A percentile compares a stretch with the other conserved stretches of the same genome.
phyloP scores from a whole-genome alignment of 2,329 filamentous ascomycete genomes.

The Alternaria infectoria region DNA sequence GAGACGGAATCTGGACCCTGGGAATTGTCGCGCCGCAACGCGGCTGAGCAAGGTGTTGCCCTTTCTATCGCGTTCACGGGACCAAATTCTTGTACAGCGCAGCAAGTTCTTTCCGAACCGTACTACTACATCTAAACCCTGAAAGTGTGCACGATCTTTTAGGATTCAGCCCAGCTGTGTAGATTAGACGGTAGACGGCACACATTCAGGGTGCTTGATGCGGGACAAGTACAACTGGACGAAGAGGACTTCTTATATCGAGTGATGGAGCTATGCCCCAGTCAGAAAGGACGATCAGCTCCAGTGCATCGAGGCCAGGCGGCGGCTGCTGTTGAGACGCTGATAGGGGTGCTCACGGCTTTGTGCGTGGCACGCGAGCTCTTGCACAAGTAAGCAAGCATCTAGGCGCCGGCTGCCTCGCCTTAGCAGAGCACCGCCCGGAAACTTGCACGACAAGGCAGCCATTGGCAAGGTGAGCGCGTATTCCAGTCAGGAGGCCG shows the following conservation, averaged over 20 bases:
- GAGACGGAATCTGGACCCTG: constrained; percentile 7
- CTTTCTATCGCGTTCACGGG: neutral
- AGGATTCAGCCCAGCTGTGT: neutral
- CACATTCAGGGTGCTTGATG: neutral
- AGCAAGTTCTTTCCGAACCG: neutral
- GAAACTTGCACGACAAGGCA: neutral
- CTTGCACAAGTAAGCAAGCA: constrained; percentile 1
- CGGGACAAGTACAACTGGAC: neutral
- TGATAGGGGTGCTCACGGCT: neutral
- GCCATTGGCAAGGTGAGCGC: constrained; percentile 1
- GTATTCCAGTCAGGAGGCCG: constrained; percentile 1
- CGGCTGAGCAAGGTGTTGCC: neutral
- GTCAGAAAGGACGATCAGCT: neutral
- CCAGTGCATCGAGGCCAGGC: neutral
- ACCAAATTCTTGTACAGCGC: neutral
- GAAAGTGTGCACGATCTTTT: neutral
- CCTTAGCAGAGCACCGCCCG: constrained; percentile 15
- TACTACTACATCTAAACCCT: neutral
- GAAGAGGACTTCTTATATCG: neutral
- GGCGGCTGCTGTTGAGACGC: neutral
- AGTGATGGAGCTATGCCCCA: neutral
- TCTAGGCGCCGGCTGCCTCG: constrained; percentile 15
- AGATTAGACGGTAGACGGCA: neutral
- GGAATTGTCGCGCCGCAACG: neutral
- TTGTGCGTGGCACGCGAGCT: constrained; percentile 32